Evolutionary conservation across 441 rosid genomes (phyloP).

Genomic region (Erodium chrysanthum): DNA sequence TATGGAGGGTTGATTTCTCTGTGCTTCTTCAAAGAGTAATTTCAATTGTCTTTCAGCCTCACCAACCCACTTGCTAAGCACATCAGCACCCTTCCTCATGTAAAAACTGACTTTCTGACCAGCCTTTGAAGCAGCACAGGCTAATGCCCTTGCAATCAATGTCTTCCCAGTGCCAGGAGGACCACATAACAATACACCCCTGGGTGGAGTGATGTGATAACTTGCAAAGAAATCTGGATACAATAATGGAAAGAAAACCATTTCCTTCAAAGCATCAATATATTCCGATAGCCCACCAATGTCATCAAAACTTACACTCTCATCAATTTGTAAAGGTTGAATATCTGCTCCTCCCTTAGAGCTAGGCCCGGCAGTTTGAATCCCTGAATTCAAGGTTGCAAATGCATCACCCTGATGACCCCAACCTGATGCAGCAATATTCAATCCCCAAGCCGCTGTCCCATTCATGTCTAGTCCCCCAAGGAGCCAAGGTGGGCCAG

Average conservation of each 20-base stretch:
- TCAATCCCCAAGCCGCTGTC: constrained; percentile 69
- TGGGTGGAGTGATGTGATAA: constrained; percentile 94
- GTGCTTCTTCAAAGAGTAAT: constrained; percentile 96
- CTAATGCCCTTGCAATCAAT: constrained; percentile 95
- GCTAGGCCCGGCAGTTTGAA: constrained; percentile 99
- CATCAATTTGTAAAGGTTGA: constrained; percentile 96
- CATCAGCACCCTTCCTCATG: constrained; percentile 99
- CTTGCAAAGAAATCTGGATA: constrained; percentile 97
- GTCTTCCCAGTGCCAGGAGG: constrained; percentile 99
- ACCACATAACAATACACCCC: constrained; percentile 97
- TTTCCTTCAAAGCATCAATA: constrained; percentile 92
- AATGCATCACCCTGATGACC: constrained; percentile 90
- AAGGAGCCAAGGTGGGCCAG: constrained; percentile 95
- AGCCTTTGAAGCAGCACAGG: constrained; percentile 99
- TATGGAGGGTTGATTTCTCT: constrained; percentile 94
- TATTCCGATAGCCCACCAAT: constrained; percentile 94
- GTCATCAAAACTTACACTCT: constrained; percentile 82
- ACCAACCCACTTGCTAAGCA: constrained; percentile 96
- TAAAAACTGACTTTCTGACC: constrained; percentile 99
- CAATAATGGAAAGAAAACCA: constrained; percentile 94
- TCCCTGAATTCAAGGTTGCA: constrained; percentile 64
- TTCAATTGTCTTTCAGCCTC: constrained; percentile 99
- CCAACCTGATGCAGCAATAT: constrained; percentile 98
- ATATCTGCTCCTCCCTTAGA: constrained; percentile 99
- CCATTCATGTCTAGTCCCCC: constrained; percentile 93